These are phyloP conservation scores for Acanthamoeba royreba DNA, from an alignment of 208 protist genomes.

Conservation along the genomic window DNA sequence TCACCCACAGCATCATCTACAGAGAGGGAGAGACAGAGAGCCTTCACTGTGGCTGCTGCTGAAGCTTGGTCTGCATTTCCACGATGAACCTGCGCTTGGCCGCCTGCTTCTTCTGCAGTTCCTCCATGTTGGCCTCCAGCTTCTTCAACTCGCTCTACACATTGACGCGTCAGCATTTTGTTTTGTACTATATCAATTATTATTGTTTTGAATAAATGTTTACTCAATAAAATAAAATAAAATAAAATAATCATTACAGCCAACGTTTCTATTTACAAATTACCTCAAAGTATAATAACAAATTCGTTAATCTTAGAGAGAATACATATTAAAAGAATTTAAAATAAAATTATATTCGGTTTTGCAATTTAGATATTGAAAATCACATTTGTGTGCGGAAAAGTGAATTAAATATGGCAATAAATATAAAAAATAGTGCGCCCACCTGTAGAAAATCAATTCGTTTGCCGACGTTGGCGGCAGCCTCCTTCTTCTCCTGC, in stretches of 20 bases:
- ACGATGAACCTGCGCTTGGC: slow-evolving; percentile 49
- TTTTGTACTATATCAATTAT: too few species aligned
- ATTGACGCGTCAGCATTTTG: too few species aligned
- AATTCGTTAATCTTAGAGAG: too few species aligned
- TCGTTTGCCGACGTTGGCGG: slow-evolving; percentile 87
- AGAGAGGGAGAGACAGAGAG: not conserved
- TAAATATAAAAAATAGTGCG: not conserved
- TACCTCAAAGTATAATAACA: too few species aligned
- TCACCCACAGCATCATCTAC: too few species aligned
- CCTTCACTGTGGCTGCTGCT: not conserved
- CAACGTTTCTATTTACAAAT: too few species aligned
- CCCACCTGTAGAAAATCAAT: slow-evolving; percentile 88
- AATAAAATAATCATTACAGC: too few species aligned
- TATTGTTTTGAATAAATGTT: too few species aligned
- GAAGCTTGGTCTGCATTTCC: slow-evolving; percentile 26
- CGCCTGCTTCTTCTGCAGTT: slow-evolving; percentile 83
- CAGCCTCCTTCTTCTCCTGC: slow-evolving; percentile 89
- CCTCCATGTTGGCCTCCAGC: slow-evolving; percentile 82
- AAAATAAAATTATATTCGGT: not conserved
- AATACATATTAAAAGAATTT: too few species aligned
- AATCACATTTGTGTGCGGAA: not conserved
- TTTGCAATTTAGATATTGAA: not conserved
- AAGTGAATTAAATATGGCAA: not conserved
- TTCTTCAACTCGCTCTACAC: slow-evolving; percentile 82
- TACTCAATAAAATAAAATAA: too few species aligned